These are phyloP conservation scores for Xanthoparmelia taractica DNA, from an alignment of 495 filamentous ascomycete species.

Conservation along the genomic window DNA sequence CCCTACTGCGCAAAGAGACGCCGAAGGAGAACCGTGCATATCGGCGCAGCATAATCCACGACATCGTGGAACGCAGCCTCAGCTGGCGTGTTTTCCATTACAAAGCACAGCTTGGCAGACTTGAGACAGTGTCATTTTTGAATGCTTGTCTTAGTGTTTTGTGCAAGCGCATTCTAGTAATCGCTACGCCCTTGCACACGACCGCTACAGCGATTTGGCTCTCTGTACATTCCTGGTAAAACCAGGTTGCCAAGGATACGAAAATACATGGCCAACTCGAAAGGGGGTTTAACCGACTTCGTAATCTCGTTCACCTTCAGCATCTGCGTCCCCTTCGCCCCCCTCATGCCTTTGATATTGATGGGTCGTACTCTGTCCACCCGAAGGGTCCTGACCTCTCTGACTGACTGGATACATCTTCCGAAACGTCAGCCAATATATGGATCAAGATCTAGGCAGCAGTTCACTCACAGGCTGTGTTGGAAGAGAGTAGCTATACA, in stretches of 20 bases:
- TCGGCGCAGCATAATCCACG: neutral
- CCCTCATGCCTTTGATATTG: slow-evolving; percentile 40
- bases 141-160: neutral
- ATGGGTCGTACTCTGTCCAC: slow-evolving; percentile 36
- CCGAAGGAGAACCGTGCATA: neutral
- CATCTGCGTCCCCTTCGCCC: slow-evolving; percentile 49
- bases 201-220: neutral
- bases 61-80: neutral
- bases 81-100: neutral
- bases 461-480: slow-evolving; percentile 65
- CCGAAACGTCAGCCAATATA: neutral
- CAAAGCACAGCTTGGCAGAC: neutral
- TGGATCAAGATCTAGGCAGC: neutral
- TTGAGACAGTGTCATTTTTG: neutral
- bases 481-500: slow-evolving; percentile 81
- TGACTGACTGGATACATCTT: slow-evolving; percentile 55
- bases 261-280: neutral
- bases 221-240: neutral
- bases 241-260: neutral
- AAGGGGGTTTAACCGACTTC: slow-evolving; percentile 33
- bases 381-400: slow-evolving; percentile 38
- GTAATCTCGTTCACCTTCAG: slow-evolving; percentile 52
- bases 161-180: neutral
- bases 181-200: neutral
- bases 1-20: neutral